Evolutionary conservation across 2,329 filamentous ascomycete genomes (phyloP).

Genomic region (Trichoderma atrobrunneum): DNA sequence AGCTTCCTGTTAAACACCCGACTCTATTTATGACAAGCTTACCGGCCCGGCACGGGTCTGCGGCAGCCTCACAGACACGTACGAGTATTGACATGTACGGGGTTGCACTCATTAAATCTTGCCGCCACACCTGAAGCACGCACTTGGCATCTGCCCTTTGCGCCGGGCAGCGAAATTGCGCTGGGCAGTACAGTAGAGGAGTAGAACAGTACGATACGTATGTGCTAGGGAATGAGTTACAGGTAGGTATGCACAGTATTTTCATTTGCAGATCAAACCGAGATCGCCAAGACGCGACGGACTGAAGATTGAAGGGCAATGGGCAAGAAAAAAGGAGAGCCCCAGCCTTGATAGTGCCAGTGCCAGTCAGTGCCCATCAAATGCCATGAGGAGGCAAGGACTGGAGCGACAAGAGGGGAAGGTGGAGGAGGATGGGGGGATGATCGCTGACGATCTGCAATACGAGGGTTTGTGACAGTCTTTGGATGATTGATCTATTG

Average conservation of each 20-base stretch:
- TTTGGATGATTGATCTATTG: too few relatives aligned
- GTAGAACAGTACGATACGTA: too few relatives aligned
- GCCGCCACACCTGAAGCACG: constrained; percentile 9
- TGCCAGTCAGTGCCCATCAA: background rate
- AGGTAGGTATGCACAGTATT: background rate
- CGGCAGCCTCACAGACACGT: background rate
- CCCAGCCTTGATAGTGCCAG: background rate
- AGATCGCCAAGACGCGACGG: background rate
- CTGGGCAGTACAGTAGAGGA: too few relatives aligned
- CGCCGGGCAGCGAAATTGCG: constrained; percentile 8
- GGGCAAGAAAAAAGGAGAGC: background rate
- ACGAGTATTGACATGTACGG: background rate
- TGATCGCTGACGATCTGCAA: background rate
- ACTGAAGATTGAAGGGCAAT: background rate
- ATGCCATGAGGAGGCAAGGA: background rate
- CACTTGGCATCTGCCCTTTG: background rate
- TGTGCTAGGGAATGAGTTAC: background rate
- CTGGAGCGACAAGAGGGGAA: background rate
- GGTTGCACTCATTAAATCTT: background rate
- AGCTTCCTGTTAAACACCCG: background rate
- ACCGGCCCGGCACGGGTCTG: background rate
- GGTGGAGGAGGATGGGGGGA: background rate
- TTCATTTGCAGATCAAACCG: background rate
- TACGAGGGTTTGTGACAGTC: background rate
- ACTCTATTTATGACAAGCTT: background rate